Base-by-base conservation (phyloP, 2,329 filamentous ascomycete genomes). In the Fusarium dlaminii region DNA sequence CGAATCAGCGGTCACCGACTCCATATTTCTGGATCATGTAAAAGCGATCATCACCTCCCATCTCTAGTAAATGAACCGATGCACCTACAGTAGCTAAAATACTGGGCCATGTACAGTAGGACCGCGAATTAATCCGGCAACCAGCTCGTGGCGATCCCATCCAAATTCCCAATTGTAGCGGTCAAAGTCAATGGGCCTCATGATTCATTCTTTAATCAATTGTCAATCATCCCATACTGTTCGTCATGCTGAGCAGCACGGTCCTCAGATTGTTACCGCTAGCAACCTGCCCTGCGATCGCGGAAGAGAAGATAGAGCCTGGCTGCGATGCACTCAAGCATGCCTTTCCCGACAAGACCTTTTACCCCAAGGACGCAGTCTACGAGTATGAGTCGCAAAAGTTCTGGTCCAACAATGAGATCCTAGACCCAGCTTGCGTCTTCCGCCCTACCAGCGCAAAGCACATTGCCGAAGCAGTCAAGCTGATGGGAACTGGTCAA, bases 351-450 rank as follows among this genome's bases (percentile, higher is more conserved):
- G 48, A 46, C 27, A 45, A 68, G 1, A 72, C 63, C 1, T 74
- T 74, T n/a, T 39, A 37, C 14, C 67, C 57, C 0, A 27, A 27
- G 1, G 11, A 74, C 6, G 8, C 42, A 8, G 57, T 74, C 3
- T 74, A 66, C 15, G 57, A 69, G 13, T 69, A 59, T 14, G 71
- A 74, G 43, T 54, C 56, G 9, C 55, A 71, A 20, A 45, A 62
- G 5, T 74, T 74, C 22, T 74, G 68, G 72, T 74, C 72, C 1
- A 74, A 74, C 30, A 62, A 65, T 17, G 63, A 74, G 34, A 49
- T 74, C 0, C 43, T 75, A 2, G 37, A 13, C 2, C 68, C 73
- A 1, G 68, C 65, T 3, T 75, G 73, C 9, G 59, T 75, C 8
- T 75, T 75, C 13, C 68, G 68, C 0, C 73, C 73, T 2, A 56